Evolutionary conservation across 495 filamentous ascomycete genomes (phyloP).

Genomic region (Podospora comata): DNA sequence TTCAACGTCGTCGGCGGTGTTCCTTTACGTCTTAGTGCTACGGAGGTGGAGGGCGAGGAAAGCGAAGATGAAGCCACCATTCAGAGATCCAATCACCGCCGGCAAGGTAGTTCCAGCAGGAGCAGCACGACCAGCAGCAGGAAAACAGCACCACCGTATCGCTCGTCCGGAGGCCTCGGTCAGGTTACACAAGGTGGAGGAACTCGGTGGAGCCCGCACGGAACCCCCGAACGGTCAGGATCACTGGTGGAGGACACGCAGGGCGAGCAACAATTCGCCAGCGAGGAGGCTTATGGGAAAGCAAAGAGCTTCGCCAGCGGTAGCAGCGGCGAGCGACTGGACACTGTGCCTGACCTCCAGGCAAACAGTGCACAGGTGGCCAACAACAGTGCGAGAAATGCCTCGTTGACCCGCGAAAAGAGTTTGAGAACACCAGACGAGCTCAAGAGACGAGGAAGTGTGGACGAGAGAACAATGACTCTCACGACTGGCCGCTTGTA

Average conservation of each 20-base stretch:
- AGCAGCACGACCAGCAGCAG: constrained; percentile 71
- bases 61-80: constrained; percentile 68
- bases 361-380: constrained; percentile 42
- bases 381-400: constrained; percentile 51
- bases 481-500: constrained; percentile 74
- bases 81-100: constrained; percentile 59
- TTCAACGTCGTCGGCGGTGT: constrained; percentile 71
- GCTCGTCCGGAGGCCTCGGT: constrained; percentile 45
- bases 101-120: constrained; percentile 71
- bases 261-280: constrained; percentile 25
- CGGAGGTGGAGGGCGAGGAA: constrained; percentile 83
- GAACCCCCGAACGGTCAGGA: constrained; percentile 57
- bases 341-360: constrained; percentile 46
- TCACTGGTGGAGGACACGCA: constrained; percentile 41
- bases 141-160: constrained; percentile 56
- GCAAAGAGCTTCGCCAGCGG: constrained; percentile 50
- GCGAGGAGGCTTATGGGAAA: constrained; percentile 45
- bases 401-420: constrained; percentile 55
- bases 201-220: constrained; percentile 63
- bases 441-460: constrained; percentile 57
- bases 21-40: constrained; percentile 87
- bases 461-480: constrained; percentile 76
- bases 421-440: constrained; percentile 73
- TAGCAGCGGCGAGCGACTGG: constrained; percentile 52
- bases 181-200: constrained; percentile 36